These are phyloP conservation scores for Sedum album DNA, from an alignment of 164 flowering plant species.

Conservation along the genomic window DNA sequence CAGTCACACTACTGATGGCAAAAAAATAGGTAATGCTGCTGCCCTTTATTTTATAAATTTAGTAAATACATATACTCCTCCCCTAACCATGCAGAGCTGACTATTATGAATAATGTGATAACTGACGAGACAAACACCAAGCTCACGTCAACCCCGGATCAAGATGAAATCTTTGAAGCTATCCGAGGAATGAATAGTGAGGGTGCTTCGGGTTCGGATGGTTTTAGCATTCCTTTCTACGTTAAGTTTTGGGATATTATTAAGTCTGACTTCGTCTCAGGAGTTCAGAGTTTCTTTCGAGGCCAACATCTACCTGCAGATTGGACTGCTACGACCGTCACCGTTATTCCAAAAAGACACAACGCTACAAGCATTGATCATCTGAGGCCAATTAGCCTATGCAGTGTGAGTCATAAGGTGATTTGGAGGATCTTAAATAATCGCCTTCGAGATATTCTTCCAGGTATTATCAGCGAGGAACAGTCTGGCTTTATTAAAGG, in stretches of 20 bases:
- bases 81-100: too few species aligned
- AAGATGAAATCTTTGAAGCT: not conserved
- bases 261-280: not conserved
- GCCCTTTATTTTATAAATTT: too few species aligned
- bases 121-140: not conserved
- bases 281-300: not conserved
- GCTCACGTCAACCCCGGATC: not conserved
- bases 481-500: not conserved
- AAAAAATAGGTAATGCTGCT: too few species aligned
- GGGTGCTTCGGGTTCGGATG: constrained; percentile 3
- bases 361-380: not conserved
- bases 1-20: too few species aligned
- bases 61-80: too few species aligned
- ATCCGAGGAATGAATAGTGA: not conserved
- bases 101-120: not conserved
- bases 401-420: not conserved
- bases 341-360: not conserved
- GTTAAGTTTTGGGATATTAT: not conserved
- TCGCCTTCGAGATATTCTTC: not conserved
- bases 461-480: not conserved
- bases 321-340: not conserved
- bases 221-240: not conserved
- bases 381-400: not conserved
- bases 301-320: not conserved
- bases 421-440: not conserved